Percentiles rank a stretch among this genome's conserved stretches.
Conservation (phyloP, 768 basidiomycete species). For the Boletus tylopilopsis region DNA sequence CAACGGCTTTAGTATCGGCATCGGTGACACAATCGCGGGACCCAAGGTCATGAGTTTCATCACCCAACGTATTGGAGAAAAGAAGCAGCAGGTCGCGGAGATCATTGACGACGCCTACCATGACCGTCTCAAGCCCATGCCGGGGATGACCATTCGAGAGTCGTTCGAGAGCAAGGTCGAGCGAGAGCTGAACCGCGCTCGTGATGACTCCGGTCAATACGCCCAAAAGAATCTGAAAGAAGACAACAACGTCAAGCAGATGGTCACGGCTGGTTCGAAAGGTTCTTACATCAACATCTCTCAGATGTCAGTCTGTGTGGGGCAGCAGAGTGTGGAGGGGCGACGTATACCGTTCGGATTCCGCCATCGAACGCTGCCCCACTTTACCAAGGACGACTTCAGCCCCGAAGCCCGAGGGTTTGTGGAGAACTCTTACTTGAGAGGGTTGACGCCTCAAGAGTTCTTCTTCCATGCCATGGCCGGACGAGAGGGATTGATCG, state of each 20-base stretch:
- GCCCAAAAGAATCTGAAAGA: slow-evolving; percentile 98
- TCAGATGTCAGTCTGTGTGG: slow-evolving; percentile 99
- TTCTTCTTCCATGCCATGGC: slow-evolving; percentile 99
- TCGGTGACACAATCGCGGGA: slow-evolving; percentile 97
- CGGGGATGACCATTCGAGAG: slow-evolving; percentile 99
- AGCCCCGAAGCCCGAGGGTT: slow-evolving; percentile 97
- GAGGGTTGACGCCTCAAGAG: slow-evolving; percentile 94
- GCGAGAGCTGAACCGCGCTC: slow-evolving; percentile 87
- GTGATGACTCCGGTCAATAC: slow-evolving; percentile 92
- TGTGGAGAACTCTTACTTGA: slow-evolving; percentile 97
- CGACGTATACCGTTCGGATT: slow-evolving; percentile 98
- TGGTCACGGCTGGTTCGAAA: slow-evolving; percentile 99
- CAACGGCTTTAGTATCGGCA: slow-evolving; percentile 98
- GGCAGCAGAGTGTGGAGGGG: slow-evolving; percentile 97
- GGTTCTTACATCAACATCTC: slow-evolving; percentile 99
- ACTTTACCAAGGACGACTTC: slow-evolving; percentile 98
- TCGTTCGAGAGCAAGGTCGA: slow-evolving; percentile 95
- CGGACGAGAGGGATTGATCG: slow-evolving; percentile 97
- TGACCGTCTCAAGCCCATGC: slow-evolving; percentile 83
- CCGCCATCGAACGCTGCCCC: slow-evolving; percentile 92
- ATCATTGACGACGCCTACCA: slow-evolving; percentile 82
- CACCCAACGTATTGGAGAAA: slow-evolving; percentile 73
- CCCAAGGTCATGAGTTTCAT: slow-evolving; percentile 83
- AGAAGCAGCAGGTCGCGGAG: slow-evolving; percentile 73
- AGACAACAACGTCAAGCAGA: slow-evolving; percentile 99